Percentiles rank a stretch among this genome's conserved stretches.
phyloP scores from a whole-genome alignment of 805 yeast genomes.

The Starmerella cellae region DNA sequence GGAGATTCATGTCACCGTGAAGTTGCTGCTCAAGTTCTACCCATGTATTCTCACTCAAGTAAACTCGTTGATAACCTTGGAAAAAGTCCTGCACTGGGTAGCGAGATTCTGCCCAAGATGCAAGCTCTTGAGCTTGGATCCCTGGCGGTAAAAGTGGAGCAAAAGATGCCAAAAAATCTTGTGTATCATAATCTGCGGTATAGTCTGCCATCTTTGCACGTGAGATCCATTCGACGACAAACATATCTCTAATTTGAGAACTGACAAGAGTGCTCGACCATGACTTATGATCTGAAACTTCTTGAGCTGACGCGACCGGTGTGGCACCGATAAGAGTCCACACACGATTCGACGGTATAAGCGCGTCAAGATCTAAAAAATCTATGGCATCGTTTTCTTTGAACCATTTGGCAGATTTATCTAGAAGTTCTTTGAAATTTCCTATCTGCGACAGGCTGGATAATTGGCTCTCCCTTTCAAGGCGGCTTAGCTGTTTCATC shows the following conservation, averaged over 20 bases:
- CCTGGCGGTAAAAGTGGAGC: conserved; percentile 25
- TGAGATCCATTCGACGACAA: conserved; percentile 30
- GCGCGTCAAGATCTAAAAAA: conserved; percentile 18
- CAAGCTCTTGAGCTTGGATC: conserved; percentile 20
- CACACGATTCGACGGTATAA: conserved; percentile 25
- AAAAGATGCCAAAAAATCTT: conserved; percentile 29
- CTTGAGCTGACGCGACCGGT: conserved; percentile 22
- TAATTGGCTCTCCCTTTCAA: conserved; percentile 4
- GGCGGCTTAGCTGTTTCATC: conserved; percentile 12
- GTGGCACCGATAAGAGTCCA: conserved; percentile 29
- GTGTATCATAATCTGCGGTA: conserved; percentile 31
- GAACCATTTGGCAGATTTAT: conserved; percentile 23
- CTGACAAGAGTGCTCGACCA: conserved; percentile 30
- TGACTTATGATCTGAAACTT: conserved; percentile 17
- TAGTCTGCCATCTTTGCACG: conserved; percentile 25
- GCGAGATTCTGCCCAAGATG: conserved; percentile 27
- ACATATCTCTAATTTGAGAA: conserved; percentile 28
- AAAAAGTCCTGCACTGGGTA: conserved; percentile 28
- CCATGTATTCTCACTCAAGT: conserved; percentile 31
- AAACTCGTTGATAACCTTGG: conserved; percentile 28
- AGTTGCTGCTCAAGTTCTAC: conserved; percentile 25
- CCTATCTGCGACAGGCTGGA: conserved; percentile 12
- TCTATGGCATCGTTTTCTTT: conserved; percentile 9
- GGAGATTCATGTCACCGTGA: background rate
- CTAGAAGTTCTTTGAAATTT: conserved; percentile 19